Conservation (phyloP, 768 basidiomycete genomes). For the Pulveroboletus sp. region DNA sequence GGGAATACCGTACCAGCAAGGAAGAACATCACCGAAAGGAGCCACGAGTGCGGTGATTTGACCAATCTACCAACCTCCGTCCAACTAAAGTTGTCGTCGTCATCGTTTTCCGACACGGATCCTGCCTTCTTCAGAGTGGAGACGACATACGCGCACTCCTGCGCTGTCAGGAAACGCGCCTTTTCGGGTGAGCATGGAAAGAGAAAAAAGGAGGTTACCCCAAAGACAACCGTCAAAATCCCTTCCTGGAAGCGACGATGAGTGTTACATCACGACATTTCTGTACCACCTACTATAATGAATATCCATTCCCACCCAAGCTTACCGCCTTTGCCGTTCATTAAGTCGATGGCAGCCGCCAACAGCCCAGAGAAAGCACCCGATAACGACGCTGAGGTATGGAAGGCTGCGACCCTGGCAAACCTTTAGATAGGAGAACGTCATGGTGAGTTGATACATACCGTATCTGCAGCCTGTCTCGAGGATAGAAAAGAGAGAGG, state of each 20-base stretch:
- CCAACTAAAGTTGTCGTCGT: too few relatives aligned
- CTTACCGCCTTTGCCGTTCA: conserved; percentile 48
- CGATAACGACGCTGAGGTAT: conserved; percentile 46
- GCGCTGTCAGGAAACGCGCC: too few relatives aligned
- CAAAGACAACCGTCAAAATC: conserved; percentile 57
- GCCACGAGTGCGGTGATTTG: too few relatives aligned
- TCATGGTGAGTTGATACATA: conserved; percentile 15
- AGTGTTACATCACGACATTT: not conserved
- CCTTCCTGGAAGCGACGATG: conserved; percentile 41
- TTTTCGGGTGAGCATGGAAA: conserved; percentile 42
- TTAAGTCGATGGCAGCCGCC: conserved; percentile 54
- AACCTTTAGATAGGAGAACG: conserved; percentile 1
- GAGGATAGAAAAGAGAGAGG: conserved; percentile 47
- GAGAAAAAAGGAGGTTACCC: conserved; percentile 45
- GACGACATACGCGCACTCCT: too few relatives aligned
- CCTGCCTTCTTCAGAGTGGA: too few relatives aligned
- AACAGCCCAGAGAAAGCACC: conserved; percentile 64
- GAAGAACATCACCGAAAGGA: too few relatives aligned
- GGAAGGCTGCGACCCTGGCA: conserved; percentile 38
- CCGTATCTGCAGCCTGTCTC: conserved; percentile 23
- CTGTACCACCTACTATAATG: conserved; percentile 37
- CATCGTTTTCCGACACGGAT: too few relatives aligned
- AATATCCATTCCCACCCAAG: conserved; percentile 65
- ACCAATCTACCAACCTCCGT: too few relatives aligned
- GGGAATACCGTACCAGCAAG: too few relatives aligned